Evolutionary conservation across 2,329 filamentous ascomycete species (phyloP), one percentile per base, ranked within the genome.

Genomic region (Dothideomycetes sp.): DNA sequence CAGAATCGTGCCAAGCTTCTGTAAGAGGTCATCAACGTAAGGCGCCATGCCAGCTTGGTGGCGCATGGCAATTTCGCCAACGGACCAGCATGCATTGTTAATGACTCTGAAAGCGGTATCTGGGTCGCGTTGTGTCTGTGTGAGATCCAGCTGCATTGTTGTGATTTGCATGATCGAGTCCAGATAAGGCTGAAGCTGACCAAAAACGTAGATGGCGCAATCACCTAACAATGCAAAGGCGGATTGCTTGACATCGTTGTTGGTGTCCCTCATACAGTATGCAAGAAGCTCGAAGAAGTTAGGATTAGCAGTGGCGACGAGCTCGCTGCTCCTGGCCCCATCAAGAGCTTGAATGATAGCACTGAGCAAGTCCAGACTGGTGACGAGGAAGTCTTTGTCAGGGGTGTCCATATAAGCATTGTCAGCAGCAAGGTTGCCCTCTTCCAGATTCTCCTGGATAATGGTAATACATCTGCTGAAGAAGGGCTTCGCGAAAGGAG

Each of bases 41-140:
- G 81, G 82, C 1, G 72, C 72, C 76, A 95, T 84, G 40, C 73
- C 77, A 20, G 70, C 67, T 47, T 80, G 77, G 57, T 84, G 73
- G 46, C 85, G 80, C 61, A 94, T 79, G 12, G 87, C 78, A 47
- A 96, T 91, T 66, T 98, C 91, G 29, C 91, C 91, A 17, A 80
- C 80, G 5, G 88, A 93, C 91, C 91, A 98, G 65, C 89, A 96
- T 16, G 91, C 89, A 58, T 98, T 98, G 72, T 96, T 98, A 45
- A 96, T 80, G 20, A 96, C 88, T 45, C 87, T 86, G 60, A 94
- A 95, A 11, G 80, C 81, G 13, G 77, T 82, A 48, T 94, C 85
- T 46, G 87, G 83, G 51, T 93, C 85, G 46, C 88, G 82, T 13
- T 78, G 64, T 36, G 87, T 74, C 41, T 71, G 72, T 46, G 87